Evolutionary conservation across 352 stramenopile species (phyloP).

Genomic region (Globisporangium solare): DNA sequence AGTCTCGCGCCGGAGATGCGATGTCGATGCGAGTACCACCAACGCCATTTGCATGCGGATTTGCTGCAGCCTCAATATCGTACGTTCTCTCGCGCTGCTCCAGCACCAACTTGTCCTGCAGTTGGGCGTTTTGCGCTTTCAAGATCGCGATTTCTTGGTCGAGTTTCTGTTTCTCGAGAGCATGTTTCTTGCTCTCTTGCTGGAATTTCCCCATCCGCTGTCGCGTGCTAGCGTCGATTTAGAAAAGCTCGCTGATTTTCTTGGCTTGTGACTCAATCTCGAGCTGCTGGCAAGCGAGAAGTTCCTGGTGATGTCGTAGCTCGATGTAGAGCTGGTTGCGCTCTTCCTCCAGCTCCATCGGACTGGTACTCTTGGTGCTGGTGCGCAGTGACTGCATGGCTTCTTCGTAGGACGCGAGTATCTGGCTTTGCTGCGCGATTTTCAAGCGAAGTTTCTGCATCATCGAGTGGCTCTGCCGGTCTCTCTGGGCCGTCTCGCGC

Average conservation of each 20-base stretch:
- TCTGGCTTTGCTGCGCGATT: conserved; percentile 46
- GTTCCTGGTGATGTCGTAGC: conserved; percentile 26
- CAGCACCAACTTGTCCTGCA: conserved; percentile 37
- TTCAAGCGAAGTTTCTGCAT: conserved; percentile 50
- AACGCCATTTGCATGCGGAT: background rate
- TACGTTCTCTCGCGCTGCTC: conserved; percentile 57
- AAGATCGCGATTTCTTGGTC: conserved; percentile 45
- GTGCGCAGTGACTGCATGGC: conserved; percentile 49
- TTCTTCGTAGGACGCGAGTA: conserved; percentile 52
- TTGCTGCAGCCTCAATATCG: conserved; percentile 25
- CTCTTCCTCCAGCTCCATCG: conserved; percentile 63
- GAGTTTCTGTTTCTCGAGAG: conserved; percentile 40
- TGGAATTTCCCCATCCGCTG: conserved; percentile 33
- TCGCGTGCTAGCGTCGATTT: conserved; percentile 26
- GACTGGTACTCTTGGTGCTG: conserved; percentile 39
- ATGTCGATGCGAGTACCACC: conserved; percentile 5
- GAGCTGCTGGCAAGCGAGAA: conserved; percentile 22
- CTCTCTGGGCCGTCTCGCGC: conserved; percentile 37
- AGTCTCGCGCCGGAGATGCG: conserved; percentile 19
- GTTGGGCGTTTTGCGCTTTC: conserved; percentile 24
- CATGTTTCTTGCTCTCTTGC: conserved; percentile 29
- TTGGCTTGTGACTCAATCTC: conserved; percentile 26
- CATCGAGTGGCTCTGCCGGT: conserved; percentile 41
- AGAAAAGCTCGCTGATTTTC: conserved; percentile 22
- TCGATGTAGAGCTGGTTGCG: conserved; percentile 43